Base-by-base conservation (phyloP, 805 yeast species). In the Candida boleticola region DNA sequence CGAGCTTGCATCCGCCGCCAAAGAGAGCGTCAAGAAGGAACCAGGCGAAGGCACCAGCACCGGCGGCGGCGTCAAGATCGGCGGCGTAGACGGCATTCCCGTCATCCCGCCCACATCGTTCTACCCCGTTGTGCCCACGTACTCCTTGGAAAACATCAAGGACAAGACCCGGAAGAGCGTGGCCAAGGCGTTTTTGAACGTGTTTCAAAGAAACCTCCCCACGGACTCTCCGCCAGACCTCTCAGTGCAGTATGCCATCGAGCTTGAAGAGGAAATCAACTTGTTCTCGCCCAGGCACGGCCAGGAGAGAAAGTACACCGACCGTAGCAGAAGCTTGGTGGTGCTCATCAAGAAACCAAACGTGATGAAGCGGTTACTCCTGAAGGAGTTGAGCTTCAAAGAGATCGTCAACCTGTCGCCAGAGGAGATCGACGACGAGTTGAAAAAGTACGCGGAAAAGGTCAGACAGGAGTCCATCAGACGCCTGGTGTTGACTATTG, bases 381-480 rank as follows among this genome's bases (percentile, higher is more conserved):
- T 73, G 27, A 73, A 77, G 23, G 67, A 71, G 17, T 63, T 87
- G 21, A 64, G 79, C 1, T 76, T 85, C 33, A 68, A 66, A 13
- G 75, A 81, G 48, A 66, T 89, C 35, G 89, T 83, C 2, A 71
- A 67, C 26, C 69, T 86, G 71, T 70, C 83, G 4, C 82, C 82
- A 0, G 88, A 85, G 52, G 92, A 90, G 51, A 75, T 90, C 68
- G 89, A 87, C 53, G 89, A 89, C 4, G 92, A 85, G 50, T 69
- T 84, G 47, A 82, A 77, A 49, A 72, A 76, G 49, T 76, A 83
- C 43, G 90, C 89, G 14, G 85, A 82, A 48, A 77, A 78, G 37
- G 87, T 86, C 9, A 77, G 84, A 39, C 78, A 77, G 44, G 85
- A 85, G 58, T 77, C 83, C 26, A 78, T 86, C 41, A 71, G 80